phyloP scores from a whole-genome alignment of 1,284 basidiomycete genomes.

The Tranzscheliella williamsii region DNA sequence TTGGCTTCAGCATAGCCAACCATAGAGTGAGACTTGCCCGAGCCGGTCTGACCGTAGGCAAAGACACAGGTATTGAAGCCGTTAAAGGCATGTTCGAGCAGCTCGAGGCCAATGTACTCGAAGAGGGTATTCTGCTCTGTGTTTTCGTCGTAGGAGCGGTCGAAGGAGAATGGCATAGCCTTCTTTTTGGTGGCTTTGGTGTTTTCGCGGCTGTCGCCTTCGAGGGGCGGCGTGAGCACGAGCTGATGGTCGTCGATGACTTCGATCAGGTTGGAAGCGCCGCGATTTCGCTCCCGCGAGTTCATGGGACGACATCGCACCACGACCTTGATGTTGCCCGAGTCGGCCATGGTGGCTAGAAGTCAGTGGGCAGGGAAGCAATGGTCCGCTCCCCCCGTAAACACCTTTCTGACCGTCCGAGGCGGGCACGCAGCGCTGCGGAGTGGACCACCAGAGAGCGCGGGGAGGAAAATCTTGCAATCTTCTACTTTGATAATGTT shows the following conservation, averaged over 20 bases:
- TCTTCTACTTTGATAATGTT: no score
- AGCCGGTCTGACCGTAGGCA: constrained; percentile 57
- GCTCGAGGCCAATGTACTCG: constrained; percentile 89
- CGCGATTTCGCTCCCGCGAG: constrained; percentile 45
- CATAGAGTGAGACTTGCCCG: constrained; percentile 45
- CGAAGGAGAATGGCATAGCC: constrained; percentile 57
- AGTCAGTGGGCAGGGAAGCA: no score
- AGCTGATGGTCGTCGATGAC: constrained; percentile 44
- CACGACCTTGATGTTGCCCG: constrained; percentile 58
- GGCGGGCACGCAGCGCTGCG: no score
- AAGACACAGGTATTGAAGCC: constrained; percentile 81
- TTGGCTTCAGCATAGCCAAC: constrained; percentile 79
- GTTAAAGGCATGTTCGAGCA: constrained; percentile 90
- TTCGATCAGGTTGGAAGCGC: constrained; percentile 52
- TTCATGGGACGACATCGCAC: constrained; percentile 58
- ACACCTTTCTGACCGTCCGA: no score
- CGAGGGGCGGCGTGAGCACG: constrained; percentile 46
- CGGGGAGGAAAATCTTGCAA: no score
- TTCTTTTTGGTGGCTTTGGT: constrained; percentile 53
- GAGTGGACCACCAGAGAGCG: no score
- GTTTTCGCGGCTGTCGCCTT: constrained; percentile 37
- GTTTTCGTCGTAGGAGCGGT: constrained; percentile 52
- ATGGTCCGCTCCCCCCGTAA: no score
- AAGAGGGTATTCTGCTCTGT: constrained; percentile 73
- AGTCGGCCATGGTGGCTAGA: constrained; percentile 54